These are phyloP conservation scores for Cladosporium sp. DNA, from an alignment of 2,329 filamentous ascomycete genomes.

Conservation along the genomic window DNA sequence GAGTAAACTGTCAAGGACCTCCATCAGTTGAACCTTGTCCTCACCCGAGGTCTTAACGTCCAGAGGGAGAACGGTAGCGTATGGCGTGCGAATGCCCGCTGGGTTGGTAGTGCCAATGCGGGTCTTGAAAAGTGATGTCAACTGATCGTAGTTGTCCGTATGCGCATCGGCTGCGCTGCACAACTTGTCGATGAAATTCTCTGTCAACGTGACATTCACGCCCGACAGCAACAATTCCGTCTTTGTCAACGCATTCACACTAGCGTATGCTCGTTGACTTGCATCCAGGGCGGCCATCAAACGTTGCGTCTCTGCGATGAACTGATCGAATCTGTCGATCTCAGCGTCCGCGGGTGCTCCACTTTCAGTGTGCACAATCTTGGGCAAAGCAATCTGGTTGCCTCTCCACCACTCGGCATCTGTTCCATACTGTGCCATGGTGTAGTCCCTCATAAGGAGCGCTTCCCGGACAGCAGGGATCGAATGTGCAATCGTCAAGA, in stretches of 20 bases:
- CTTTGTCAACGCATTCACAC: slow-evolving; percentile 49
- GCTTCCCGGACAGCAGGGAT: slow-evolving; percentile 61
- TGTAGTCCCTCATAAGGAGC: slow-evolving; percentile 50
- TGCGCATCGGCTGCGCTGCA: not conserved
- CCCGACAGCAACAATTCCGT: slow-evolving; percentile 27
- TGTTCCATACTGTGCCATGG: slow-evolving; percentile 53
- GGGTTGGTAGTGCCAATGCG: slow-evolving; percentile 27
- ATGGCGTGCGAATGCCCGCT: slow-evolving; percentile 26
- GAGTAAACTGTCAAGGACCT: slow-evolving; percentile 32
- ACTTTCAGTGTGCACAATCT: slow-evolving; percentile 48
- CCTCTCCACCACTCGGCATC: slow-evolving; percentile 65
- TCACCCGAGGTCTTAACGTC: slow-evolving; percentile 18
- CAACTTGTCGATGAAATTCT: slow-evolving; percentile 16
- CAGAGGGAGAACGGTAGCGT: slow-evolving; percentile 26
- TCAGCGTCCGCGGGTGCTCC: slow-evolving; percentile 30
- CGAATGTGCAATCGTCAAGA: slow-evolving; percentile 62
- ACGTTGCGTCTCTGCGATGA: slow-evolving; percentile 60
- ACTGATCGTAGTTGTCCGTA: slow-evolving; percentile 14
- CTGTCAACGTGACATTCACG: not conserved
- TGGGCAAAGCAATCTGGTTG: slow-evolving; percentile 50
- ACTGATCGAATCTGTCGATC: slow-evolving; percentile 42
- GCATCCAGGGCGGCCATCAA: slow-evolving; percentile 62
- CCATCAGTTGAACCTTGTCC: slow-evolving; percentile 11
- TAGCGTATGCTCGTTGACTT: slow-evolving; percentile 60
- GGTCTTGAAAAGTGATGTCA: slow-evolving; percentile 31